Conservation (phyloP, 75 land plant species). For the Pinus tabuliformis region DNA sequence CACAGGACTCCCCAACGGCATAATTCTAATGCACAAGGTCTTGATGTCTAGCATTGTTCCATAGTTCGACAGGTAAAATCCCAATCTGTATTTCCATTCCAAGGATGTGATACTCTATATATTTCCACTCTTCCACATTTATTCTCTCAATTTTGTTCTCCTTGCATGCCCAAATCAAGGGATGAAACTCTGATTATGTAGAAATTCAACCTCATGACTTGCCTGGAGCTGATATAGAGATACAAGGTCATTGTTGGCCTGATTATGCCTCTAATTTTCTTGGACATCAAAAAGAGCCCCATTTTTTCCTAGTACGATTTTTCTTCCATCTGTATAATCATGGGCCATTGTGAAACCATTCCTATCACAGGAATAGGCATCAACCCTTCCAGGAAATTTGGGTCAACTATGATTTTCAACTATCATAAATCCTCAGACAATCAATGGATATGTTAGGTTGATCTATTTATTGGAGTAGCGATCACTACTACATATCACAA, state of each 20-base stretch:
- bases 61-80: slow-evolving; percentile 23
- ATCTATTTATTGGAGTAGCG: too few relatives aligned
- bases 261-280: slow-evolving; percentile 71
- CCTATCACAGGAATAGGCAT: too few relatives aligned
- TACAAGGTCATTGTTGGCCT: slow-evolving; percentile 64
- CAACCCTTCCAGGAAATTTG: too few relatives aligned
- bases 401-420: too few relatives aligned
- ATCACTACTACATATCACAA: too few relatives aligned
- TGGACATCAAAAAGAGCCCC: slow-evolving; percentile 61
- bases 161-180: slow-evolving; percentile 55
- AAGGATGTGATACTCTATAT: slow-evolving; percentile 9
- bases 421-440: too few relatives aligned
- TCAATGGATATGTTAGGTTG: too few relatives aligned
- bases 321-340: slow-evolving; percentile 52
- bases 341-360: slow-evolving; percentile 1
- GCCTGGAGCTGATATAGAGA: slow-evolving; percentile 56
- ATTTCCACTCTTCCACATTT: slow-evolving; percentile 32
- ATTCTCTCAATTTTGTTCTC: slow-evolving; percentile 59
- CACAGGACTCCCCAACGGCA: slow-evolving; percentile 27
- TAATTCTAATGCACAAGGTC: slow-evolving; percentile 17
- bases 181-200: slow-evolving; percentile 59
- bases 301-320: slow-evolving; percentile 46
- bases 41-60: slow-evolving; percentile 14
- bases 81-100: not conserved
- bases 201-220: slow-evolving; percentile 50